These are phyloP conservation scores for Cucumis cinereus DNA, from an alignment of 306 rosid genomes.

Conservation along the genomic window DNA sequence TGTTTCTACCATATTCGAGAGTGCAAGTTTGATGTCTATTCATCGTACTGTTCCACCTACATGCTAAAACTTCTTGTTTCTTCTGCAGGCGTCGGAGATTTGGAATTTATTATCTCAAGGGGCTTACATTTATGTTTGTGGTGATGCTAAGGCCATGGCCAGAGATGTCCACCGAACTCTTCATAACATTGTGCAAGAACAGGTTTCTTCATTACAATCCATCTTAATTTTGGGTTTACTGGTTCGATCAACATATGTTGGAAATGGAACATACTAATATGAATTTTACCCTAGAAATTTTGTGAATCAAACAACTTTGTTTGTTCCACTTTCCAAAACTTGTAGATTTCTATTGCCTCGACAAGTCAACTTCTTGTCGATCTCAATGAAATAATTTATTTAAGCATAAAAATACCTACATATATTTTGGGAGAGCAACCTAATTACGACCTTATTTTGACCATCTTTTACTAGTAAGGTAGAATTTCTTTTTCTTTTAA, in stretches of 20 bases:
- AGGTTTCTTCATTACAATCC: constrained; percentile 32
- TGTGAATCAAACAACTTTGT: not conserved
- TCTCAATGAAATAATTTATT: not conserved
- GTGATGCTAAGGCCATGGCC: constrained; percentile 99
- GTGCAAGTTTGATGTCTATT: not conserved
- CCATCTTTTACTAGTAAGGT: not conserved
- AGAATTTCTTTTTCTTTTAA: not conserved
- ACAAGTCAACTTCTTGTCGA: not conserved
- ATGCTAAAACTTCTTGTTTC: not conserved
- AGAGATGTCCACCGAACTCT: constrained; percentile 91
- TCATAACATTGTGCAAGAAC: constrained; percentile 71
- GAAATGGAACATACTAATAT: not conserved
- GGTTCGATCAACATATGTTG: not conserved
- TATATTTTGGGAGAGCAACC: not conserved
- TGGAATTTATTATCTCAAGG: constrained; percentile 87
- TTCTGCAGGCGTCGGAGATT: constrained; percentile 65
- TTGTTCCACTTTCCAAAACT: not conserved
- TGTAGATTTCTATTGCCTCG: not conserved
- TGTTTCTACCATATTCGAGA: not conserved
- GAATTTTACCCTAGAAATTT: not conserved
- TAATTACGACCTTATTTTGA: not conserved
- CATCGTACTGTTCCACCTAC: not conserved
- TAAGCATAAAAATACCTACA: not conserved
- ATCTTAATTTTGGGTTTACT: not conserved
- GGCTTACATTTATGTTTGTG: constrained; percentile 82